phyloP scores from a whole-genome alignment of 164 flowering plant species.

The Brasenia schreberi region DNA sequence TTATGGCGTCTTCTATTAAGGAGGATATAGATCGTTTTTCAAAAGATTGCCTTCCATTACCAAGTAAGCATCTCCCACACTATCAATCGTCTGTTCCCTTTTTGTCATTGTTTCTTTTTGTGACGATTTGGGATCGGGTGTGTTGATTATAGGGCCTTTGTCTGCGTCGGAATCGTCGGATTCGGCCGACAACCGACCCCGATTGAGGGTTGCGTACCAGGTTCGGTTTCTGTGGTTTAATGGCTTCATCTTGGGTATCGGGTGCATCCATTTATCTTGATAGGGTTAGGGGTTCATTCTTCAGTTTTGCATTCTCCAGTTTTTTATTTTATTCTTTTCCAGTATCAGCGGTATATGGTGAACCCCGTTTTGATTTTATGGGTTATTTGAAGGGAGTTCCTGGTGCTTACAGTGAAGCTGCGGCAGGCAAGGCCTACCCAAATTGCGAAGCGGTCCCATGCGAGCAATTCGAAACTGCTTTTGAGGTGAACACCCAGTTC shows the following conservation, averaged over 20 bases:
- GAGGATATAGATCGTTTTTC: not conserved
- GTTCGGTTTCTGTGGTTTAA: not conserved
- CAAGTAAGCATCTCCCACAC: not conserved
- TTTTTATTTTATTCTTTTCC: not conserved
- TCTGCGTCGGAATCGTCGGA: slow-evolving; percentile 2
- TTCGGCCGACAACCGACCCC: slow-evolving; percentile 3
- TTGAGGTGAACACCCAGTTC: slow-evolving; percentile 29
- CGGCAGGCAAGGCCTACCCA: slow-evolving; percentile 89
- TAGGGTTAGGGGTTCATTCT: not conserved
- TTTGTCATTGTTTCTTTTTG: not conserved
- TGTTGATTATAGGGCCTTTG: slow-evolving; percentile 3
- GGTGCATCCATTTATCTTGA: not conserved
- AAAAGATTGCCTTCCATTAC: not conserved
- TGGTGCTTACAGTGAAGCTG: slow-evolving; percentile 90
- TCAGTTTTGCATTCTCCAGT: not conserved
- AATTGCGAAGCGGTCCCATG: slow-evolving; percentile 90
- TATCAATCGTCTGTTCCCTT: not conserved
- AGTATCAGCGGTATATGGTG: not conserved
- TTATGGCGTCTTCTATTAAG: not conserved
- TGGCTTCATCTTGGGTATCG: not conserved
- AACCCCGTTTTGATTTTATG: not conserved
- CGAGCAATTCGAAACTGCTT: slow-evolving; percentile 80
- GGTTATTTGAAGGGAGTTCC: slow-evolving; percentile 49
- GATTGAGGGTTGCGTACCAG: slow-evolving; percentile 10
- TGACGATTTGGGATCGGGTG: not conserved